Evolutionary conservation across 768 basidiomycete species (phyloP).

Genomic region (Tylopilus vinaceipallidus): DNA sequence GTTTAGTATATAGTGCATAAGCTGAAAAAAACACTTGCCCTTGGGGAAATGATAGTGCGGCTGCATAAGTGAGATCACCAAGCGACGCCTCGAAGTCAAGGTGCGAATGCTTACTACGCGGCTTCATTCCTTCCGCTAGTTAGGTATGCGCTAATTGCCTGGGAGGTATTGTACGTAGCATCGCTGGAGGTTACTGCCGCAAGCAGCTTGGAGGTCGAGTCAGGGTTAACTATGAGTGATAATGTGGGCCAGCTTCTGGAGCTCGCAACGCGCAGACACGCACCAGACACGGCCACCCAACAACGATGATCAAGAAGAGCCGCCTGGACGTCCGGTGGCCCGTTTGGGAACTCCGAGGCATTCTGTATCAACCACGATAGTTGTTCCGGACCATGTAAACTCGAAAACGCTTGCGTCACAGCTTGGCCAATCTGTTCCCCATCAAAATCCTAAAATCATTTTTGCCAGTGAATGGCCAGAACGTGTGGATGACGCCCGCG

Average conservation of each 20-base stretch:
- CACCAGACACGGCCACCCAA: slow-evolving; percentile 58
- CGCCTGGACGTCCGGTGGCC: slow-evolving; percentile 39
- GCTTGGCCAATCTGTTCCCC: slow-evolving; percentile 49
- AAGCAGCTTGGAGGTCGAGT: slow-evolving; percentile 37
- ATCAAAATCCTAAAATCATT: slow-evolving; percentile 54
- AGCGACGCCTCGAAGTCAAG: background rate
- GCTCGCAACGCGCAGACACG: slow-evolving; percentile 18
- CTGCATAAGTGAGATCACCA: slow-evolving; percentile 14
- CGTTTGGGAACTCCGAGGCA: slow-evolving; percentile 44
- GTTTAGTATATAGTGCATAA: background rate
- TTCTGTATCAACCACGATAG: slow-evolving; percentile 47
- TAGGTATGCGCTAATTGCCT: slow-evolving; percentile 47
- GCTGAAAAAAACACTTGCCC: slow-evolving; percentile 4
- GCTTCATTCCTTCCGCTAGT: slow-evolving; percentile 57
- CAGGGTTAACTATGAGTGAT: slow-evolving; percentile 38
- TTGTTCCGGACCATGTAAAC: slow-evolving; percentile 27
- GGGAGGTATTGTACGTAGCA: slow-evolving; percentile 44
- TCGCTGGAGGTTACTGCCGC: slow-evolving; percentile 40
- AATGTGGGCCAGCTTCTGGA: background rate
- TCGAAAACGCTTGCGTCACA: slow-evolving; percentile 40
- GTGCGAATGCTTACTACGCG: slow-evolving; percentile 46
- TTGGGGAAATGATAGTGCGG: slow-evolving; percentile 15
- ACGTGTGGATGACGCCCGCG: background rate
- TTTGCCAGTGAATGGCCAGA: background rate
- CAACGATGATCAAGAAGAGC: slow-evolving; percentile 48